These are phyloP conservation scores for Psilocybe azurescens DNA, from an alignment of 768 basidiomycete genomes.

Conservation along the genomic window DNA sequence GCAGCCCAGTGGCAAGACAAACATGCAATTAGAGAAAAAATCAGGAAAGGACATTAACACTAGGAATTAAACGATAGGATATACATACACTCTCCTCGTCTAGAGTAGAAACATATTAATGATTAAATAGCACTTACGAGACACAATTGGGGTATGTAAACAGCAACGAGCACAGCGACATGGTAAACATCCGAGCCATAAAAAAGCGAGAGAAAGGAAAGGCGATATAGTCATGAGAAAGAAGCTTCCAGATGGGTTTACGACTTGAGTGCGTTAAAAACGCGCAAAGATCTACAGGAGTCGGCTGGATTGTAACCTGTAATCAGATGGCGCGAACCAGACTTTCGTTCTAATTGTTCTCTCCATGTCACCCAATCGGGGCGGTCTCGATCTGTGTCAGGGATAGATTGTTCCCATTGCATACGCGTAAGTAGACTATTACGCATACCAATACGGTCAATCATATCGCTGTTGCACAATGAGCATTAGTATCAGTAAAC, in stretches of 20 bases:
- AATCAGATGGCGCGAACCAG: conserved; percentile 18
- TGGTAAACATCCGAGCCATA: neutral
- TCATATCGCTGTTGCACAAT: conserved; percentile 67
- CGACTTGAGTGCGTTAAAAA: conserved; percentile 58
- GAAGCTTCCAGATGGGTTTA: conserved; percentile 6
- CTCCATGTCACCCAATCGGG: conserved; percentile 64
- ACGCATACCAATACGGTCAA: conserved; percentile 69
- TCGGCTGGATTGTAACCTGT: conserved; percentile 32
- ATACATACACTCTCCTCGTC: neutral
- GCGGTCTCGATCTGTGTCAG: conserved; percentile 40
- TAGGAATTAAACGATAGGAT: neutral
- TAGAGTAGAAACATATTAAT: conserved; percentile 1
- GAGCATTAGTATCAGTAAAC: conserved; percentile 9
- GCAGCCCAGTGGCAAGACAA: too few relatives aligned
- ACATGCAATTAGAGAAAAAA: too few relatives aligned
- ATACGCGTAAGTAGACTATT: conserved; percentile 49
- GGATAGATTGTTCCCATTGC: conserved; percentile 53
- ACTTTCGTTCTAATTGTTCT: conserved; percentile 37
- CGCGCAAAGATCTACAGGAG: conserved; percentile 56
- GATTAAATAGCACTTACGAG: neutral
- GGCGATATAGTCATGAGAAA: neutral
- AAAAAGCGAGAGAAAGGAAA: neutral
- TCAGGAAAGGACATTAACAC: neutral
- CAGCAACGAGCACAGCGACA: conserved; percentile 12
- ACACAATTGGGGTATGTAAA: conserved; percentile 6